Percentiles rank a stretch among this genome's conserved stretches.
phyloP scores from a whole-genome alignment of 352 stramenopile species.

The Globisporangium orthogonon region DNA sequence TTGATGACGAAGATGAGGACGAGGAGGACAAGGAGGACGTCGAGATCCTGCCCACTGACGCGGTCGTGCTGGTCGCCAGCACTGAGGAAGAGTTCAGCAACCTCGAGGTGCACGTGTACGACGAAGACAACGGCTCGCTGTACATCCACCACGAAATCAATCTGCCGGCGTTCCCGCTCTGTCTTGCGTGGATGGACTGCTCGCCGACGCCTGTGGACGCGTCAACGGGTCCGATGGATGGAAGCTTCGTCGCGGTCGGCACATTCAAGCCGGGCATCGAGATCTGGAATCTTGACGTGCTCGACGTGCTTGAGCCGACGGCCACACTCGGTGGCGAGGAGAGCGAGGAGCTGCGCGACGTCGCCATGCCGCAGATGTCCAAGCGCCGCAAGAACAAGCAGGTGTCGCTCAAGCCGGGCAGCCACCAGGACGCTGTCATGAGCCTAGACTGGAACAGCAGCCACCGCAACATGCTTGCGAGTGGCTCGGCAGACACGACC shows the following conservation, averaged over 20 bases:
- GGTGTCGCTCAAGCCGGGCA: conserved; percentile 84
- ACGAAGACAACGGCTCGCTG: conserved; percentile 94
- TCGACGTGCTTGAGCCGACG: conserved; percentile 97
- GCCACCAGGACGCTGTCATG: conserved; percentile 98
- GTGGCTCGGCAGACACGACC: conserved; percentile 95
- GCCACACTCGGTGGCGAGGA: conserved; percentile 93
- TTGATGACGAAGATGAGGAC: conserved; percentile 57
- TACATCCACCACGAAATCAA: conserved; percentile 99
- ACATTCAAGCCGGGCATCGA: conserved; percentile 99
- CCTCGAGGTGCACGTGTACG: conserved; percentile 98
- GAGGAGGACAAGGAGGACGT: conserved; percentile 90
- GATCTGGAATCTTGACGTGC: conserved; percentile 99
- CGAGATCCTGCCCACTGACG: conserved; percentile 91
- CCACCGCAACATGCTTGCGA: conserved; percentile 96
- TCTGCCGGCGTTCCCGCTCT: conserved; percentile 97
- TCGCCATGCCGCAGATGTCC: conserved; percentile 68
- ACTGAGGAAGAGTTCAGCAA: conserved; percentile 98
- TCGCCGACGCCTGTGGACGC: conserved; percentile 55
- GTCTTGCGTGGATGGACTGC: conserved; percentile 95
- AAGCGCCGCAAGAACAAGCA: conserved; percentile 68
- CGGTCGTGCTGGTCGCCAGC: conserved; percentile 94
- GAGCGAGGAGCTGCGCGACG: conserved; percentile 71
- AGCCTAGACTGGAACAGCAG: conserved; percentile 96
- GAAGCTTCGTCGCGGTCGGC: conserved; percentile 98
- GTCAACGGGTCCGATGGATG: conserved; percentile 63